Conservation (phyloP, 2,329 filamentous ascomycete species). For the Fusarium pseudoanthophilum region DNA sequence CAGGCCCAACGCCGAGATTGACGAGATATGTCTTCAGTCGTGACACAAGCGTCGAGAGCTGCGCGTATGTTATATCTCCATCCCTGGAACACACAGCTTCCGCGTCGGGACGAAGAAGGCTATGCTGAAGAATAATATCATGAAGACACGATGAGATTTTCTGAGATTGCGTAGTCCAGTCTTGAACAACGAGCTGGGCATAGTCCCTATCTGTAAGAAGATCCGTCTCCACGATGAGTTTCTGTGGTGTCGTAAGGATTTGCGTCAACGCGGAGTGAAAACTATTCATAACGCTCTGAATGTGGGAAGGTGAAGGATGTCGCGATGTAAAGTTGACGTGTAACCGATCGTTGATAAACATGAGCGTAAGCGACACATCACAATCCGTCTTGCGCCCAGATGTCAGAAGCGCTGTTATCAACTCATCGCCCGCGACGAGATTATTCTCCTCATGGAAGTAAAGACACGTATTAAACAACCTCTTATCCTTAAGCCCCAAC, state of each 20-base stretch:
- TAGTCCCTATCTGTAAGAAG: constrained; percentile 67
- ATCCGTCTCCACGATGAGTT: constrained; percentile 58
- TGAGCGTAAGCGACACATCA: constrained; percentile 59
- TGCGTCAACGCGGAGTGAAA: constrained; percentile 64
- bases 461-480: constrained; percentile 63
- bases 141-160: constrained; percentile 57
- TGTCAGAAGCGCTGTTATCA: constrained; percentile 26
- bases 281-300: constrained; percentile 60
- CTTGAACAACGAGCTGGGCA: constrained; percentile 64
- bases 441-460: constrained; percentile 57
- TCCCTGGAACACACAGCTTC: constrained; percentile 59
- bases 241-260: constrained; percentile 56
- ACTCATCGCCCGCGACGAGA: not conserved
- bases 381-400: constrained; percentile 55
- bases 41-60: constrained; percentile 53
- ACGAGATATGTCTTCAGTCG: constrained; percentile 59
- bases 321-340: constrained; percentile 58
- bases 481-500: constrained; percentile 54
- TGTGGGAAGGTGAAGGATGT: constrained; percentile 56
- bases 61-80: constrained; percentile 55
- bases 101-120: constrained; percentile 51
- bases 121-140: constrained; percentile 57
- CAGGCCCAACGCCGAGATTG: constrained; percentile 60
- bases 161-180: constrained; percentile 53
- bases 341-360: constrained; percentile 55